These are phyloP conservation scores for Plasmodium cynomolgi DNA, from an alignment of 169 alveolate genomes.

Conservation along the genomic window DNA sequence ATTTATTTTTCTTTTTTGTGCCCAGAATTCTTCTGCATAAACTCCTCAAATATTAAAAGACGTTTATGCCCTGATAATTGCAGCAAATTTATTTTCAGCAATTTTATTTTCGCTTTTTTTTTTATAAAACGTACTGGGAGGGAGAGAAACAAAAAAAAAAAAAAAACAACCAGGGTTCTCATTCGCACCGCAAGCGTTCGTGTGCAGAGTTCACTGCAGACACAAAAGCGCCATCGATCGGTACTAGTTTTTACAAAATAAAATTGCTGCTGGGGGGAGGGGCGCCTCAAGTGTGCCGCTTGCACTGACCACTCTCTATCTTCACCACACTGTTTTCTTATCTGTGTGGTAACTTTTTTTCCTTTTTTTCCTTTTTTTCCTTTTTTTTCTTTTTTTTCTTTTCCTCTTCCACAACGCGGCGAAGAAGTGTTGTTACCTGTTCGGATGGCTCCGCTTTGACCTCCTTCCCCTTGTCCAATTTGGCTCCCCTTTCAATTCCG, in stretches of 20 bases:
- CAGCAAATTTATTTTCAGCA: slow-evolving; percentile 37
- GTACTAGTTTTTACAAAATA: background rate
- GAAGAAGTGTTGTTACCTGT: slow-evolving; percentile 35
- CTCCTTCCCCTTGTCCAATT: slow-evolving; percentile 10
- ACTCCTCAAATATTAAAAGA: slow-evolving; percentile 33
- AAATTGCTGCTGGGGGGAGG: background rate
- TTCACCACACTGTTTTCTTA: background rate
- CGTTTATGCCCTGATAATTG: slow-evolving; percentile 57
- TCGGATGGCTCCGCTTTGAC: slow-evolving; percentile 5
- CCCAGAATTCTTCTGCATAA: slow-evolving; percentile 63
- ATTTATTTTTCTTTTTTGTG: slow-evolving; percentile 2
- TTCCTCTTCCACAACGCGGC: background rate
- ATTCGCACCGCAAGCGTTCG: background rate
- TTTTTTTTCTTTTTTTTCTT: background rate
- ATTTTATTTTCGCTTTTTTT: slow-evolving; percentile 43
- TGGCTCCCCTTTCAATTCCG: slow-evolving; percentile 13
- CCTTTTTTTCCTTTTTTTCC: too few species aligned
- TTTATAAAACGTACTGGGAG: background rate
- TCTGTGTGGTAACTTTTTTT: background rate
- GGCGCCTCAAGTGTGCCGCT: background rate
- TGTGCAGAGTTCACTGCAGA: background rate
- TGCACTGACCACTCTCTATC: background rate
- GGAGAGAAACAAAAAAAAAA: background rate
- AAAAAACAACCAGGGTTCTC: background rate
- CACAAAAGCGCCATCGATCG: background rate